These are phyloP conservation scores for Candida rishiriensis DNA, from an alignment of 805 yeast species.

Conservation along the genomic window DNA sequence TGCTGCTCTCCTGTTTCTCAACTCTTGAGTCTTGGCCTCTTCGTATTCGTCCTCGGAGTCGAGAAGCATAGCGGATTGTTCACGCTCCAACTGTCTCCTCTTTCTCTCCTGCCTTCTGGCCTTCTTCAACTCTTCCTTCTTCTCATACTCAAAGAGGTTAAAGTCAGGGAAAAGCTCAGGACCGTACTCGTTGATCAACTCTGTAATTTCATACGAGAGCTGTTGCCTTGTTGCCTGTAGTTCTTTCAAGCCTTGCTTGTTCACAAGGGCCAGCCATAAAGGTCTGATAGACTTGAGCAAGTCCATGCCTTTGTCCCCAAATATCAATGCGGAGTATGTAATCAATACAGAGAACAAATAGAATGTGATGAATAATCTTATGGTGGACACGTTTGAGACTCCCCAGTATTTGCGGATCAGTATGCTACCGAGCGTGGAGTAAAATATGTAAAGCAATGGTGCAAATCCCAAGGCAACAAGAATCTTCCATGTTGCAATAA, in stretches of 20 bases:
- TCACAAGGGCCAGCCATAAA: conserved; percentile 58
- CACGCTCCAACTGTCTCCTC: conserved; percentile 19
- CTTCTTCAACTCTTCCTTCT: conserved; percentile 31
- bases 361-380: conserved; percentile 37
- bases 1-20: conserved; percentile 39
- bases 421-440: conserved; percentile 59
- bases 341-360: conserved; percentile 66
- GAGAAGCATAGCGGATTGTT: conserved; percentile 5
- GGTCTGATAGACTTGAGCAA: conserved; percentile 80
- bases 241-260: conserved; percentile 51
- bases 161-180: conserved; percentile 86
- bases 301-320: conserved; percentile 94
- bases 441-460: conserved; percentile 77
- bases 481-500: conserved; percentile 96
- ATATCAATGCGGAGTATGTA: conserved; percentile 84
- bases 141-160: conserved; percentile 47
- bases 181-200: conserved; percentile 73
- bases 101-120: conserved; percentile 23
- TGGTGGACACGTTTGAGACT: conserved; percentile 15
- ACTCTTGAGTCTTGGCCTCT: conserved; percentile 43
- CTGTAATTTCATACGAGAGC: conserved; percentile 71
- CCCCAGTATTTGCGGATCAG: conserved; percentile 24
- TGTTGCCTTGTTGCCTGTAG: conserved; percentile 58
- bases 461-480: conserved; percentile 85
- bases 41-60: conserved; percentile 45